Evolutionary conservation across 208 protist species (phyloP).

Genomic region (Crithidia brevicula): DNA sequence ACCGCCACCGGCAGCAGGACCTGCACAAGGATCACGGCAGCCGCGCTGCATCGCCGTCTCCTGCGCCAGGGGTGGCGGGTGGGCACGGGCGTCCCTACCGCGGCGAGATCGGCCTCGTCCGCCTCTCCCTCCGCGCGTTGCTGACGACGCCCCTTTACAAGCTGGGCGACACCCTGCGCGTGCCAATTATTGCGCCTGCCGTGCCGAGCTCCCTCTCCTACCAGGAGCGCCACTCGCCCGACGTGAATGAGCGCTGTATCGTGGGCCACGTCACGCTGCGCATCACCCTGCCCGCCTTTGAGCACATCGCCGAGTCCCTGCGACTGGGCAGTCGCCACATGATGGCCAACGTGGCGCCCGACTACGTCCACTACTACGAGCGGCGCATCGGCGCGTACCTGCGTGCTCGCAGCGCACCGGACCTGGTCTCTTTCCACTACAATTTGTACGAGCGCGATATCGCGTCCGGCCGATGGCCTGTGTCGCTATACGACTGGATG

Average conservation of each 20-base stretch:
- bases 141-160: conserved; percentile 54
- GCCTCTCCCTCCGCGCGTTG: conserved; percentile 75
- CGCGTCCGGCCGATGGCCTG: conserved; percentile 62
- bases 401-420: conserved; percentile 39
- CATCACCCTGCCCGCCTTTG: conserved; percentile 71
- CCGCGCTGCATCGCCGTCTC: conserved; percentile 9
- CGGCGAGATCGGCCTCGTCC: conserved; percentile 60
- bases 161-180: conserved; percentile 61
- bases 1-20: neutral
- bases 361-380: conserved; percentile 74
- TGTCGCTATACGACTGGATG: conserved; percentile 69
- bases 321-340: conserved; percentile 38
- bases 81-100: conserved; percentile 7
- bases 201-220: conserved; percentile 8
- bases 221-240: conserved; percentile 8
- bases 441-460: conserved; percentile 81
- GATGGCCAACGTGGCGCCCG: conserved; percentile 44
- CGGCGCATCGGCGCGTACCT: conserved; percentile 65
- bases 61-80: neutral
- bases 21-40: neutral
- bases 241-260: conserved; percentile 33
- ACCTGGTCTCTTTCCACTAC: conserved; percentile 72
- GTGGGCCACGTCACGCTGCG: conserved; percentile 66
- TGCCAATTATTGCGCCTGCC: conserved; percentile 50
- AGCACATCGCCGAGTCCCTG: conserved; percentile 55